phyloP scores from a whole-genome alignment of 352 stramenopile genomes.

The Phytophthora constricta region DNA sequence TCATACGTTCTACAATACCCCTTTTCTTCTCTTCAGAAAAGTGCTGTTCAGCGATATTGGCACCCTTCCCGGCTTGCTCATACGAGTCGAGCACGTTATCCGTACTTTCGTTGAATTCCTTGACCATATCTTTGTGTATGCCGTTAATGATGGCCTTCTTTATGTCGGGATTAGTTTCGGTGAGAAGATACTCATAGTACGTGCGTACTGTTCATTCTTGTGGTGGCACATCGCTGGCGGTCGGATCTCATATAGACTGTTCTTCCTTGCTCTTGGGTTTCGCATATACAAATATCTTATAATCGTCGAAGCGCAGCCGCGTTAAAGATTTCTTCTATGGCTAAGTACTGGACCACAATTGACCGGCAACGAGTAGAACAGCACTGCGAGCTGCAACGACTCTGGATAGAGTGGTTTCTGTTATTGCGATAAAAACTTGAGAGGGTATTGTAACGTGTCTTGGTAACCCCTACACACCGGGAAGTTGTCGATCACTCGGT shows the following conservation, averaged over 20 bases:
- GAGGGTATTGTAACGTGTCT: no score
- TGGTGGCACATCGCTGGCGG: not conserved
- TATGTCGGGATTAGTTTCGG: constrained; percentile 3
- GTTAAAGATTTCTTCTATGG: not conserved
- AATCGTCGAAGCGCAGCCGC: not conserved
- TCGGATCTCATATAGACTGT: not conserved
- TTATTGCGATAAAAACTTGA: no score
- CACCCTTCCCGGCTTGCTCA: constrained; percentile 1
- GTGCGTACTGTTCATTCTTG: constrained; percentile 10
- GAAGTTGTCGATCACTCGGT: no score
- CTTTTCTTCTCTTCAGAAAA: not conserved
- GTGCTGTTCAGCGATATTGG: not conserved
- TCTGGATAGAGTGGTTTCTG: no score
- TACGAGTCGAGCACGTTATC: constrained; percentile 7
- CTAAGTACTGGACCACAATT: constrained; percentile 1
- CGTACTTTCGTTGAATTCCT: not conserved
- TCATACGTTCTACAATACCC: not conserved
- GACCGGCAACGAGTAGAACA: no score
- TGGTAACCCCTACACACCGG: no score
- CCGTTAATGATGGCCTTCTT: no score
- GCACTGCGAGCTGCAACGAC: no score
- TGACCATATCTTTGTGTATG: constrained; percentile 9
- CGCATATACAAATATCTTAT: not conserved
- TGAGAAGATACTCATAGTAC: constrained; percentile 16
- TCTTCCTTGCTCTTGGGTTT: not conserved